phyloP scores from a whole-genome alignment of 2,329 filamentous ascomycete genomes.

The Lizonia empirigonia region DNA sequence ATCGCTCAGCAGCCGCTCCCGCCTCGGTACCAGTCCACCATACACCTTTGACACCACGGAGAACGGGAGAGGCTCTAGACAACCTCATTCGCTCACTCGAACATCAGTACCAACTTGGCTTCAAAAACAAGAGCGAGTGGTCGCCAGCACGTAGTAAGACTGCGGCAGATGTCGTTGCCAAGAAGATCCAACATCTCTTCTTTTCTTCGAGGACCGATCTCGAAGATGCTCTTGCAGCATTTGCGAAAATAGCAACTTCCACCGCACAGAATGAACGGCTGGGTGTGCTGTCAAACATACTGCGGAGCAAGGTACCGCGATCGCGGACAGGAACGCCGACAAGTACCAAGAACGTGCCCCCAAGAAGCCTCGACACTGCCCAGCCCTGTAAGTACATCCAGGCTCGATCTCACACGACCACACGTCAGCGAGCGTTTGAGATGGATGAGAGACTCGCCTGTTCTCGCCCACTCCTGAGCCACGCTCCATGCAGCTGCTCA shows the following conservation, averaged over 20 bases:
- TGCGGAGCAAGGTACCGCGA: conserved; percentile 11
- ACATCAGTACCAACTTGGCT: conserved; percentile 26
- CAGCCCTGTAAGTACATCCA: conserved; percentile 19
- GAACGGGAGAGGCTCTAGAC: conserved; percentile 23
- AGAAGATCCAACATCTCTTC: conserved; percentile 27
- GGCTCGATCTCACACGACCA: neutral
- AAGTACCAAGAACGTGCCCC: conserved; percentile 13
- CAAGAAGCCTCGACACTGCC: conserved; percentile 9
- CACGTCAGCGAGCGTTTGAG: neutral
- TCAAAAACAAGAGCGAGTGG: conserved; percentile 20
- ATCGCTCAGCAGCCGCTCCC: conserved; percentile 14
- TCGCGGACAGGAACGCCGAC: conserved; percentile 7
- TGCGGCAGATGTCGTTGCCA: conserved; percentile 20
- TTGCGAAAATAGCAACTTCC: conserved; percentile 18
- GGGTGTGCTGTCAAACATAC: conserved; percentile 15
- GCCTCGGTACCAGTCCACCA: conserved; percentile 20
- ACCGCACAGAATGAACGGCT: conserved; percentile 8
- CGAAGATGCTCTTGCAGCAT: conserved; percentile 22
- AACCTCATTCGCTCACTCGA: conserved; percentile 29
- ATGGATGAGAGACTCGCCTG: too few species aligned
- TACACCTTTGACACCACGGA: conserved; percentile 20
- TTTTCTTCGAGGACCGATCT: conserved; percentile 22
- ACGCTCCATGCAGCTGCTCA: too few species aligned
- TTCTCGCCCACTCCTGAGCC: too few species aligned
- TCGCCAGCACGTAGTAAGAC: conserved; percentile 26